Conservation (phyloP, 2,329 filamentous ascomycete species). For the Aspergillus bombycis region DNA sequence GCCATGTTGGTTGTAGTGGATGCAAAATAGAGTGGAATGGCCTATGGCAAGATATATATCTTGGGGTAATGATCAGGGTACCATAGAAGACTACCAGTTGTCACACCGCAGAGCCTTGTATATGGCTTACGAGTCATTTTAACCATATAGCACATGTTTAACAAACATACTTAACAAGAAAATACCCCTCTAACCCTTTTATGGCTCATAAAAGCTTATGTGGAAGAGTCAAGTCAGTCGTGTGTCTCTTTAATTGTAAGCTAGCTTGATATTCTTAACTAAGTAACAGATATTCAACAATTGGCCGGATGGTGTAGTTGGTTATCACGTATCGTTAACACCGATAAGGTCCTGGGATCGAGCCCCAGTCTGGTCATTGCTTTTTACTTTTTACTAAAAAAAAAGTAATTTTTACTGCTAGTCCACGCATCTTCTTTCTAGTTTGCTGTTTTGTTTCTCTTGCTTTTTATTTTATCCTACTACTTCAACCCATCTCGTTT, state of each 20-base stretch:
- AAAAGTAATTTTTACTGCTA: no score
- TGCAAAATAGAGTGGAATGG: no score
- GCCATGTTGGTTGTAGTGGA: no score
- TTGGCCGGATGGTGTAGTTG: constrained; percentile 38
- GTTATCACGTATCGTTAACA: constrained; percentile 15
- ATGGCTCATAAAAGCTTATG: not conserved
- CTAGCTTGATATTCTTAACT: not conserved
- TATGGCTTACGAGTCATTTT: not conserved
- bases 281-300: not conserved
- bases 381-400: not conserved
- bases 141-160: not conserved
- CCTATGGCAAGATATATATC: not conserved
- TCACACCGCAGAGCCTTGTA: not conserved
- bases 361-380: constrained; percentile 5
- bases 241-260: rapidly evolving
- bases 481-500: not conserved
- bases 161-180: not conserved
- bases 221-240: not conserved
- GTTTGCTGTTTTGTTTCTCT: not conserved
- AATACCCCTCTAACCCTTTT: not conserved
- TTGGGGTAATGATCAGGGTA: not conserved
- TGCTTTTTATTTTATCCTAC: not conserved
- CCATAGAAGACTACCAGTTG: not conserved
- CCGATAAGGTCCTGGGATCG: constrained; percentile 6
- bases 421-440: not conserved